A percentile compares a stretch with the other conserved stretches of the same genome.
phyloP scores from a whole-genome alignment of 305 asterid species.

The Withania somnifera region DNA sequence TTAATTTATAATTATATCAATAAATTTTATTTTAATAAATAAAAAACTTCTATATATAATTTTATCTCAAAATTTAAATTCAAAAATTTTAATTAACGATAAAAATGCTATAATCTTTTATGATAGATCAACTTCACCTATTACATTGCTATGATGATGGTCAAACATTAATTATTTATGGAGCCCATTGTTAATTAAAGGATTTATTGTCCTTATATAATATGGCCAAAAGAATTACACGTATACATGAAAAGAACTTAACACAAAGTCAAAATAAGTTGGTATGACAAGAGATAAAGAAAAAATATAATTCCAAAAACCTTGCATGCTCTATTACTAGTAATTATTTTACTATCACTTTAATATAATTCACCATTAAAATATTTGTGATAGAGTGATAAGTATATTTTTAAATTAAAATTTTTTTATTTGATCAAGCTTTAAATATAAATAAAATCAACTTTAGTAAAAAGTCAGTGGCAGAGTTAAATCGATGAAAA shows the following conservation, averaged over 20 bases:
- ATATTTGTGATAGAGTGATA: background rate
- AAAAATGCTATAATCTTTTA: background rate
- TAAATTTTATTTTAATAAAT: background rate
- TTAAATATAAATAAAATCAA: background rate
- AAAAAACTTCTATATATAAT: background rate
- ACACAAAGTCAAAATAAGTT: conserved; percentile 1
- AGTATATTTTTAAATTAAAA: too few species aligned
- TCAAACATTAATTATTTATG: background rate
- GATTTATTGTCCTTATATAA: background rate
- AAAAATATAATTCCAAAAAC: background rate
- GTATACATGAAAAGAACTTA: background rate
- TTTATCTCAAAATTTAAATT: background rate
- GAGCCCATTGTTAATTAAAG: background rate
- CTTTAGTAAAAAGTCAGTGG: background rate
- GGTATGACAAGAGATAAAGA: conserved; percentile 9
- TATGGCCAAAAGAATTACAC: background rate
- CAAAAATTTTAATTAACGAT: background rate
- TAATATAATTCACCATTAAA: background rate
- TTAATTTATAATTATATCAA: background rate
- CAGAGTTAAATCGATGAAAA: too few species aligned
- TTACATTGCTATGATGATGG: background rate
- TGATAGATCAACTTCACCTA: background rate
- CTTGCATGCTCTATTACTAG: background rate
- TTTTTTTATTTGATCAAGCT: too few species aligned
- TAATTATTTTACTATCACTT: background rate